These are phyloP conservation scores for Hypoxylon sp. DNA, from an alignment of 2,329 filamentous ascomycete species.

Conservation along the genomic window DNA sequence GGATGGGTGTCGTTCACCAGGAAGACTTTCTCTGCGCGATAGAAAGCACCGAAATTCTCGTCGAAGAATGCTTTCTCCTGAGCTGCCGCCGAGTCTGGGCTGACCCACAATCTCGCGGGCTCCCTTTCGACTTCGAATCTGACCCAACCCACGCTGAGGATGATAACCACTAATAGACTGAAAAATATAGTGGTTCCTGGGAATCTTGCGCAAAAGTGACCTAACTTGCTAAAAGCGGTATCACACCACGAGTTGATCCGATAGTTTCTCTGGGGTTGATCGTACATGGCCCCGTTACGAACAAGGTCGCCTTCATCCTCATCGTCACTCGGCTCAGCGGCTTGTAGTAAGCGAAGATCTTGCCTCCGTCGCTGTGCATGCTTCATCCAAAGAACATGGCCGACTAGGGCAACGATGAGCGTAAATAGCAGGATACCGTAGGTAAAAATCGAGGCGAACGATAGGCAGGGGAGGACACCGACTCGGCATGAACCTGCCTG, in stretches of 20 bases:
- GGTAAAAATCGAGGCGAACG: conserved; percentile 89
- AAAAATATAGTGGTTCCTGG: conserved; percentile 85
- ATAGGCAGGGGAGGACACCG: conserved; percentile 90
- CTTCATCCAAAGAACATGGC: conserved; percentile 81
- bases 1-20: conserved; percentile 86
- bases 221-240: conserved; percentile 82
- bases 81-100: conserved; percentile 89
- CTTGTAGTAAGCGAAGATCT: conserved; percentile 87
- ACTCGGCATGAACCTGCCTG: conserved; percentile 82
- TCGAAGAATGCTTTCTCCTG: conserved; percentile 97
- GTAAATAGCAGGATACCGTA: conserved; percentile 83
- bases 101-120: conserved; percentile 96
- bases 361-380: conserved; percentile 83
- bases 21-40: conserved; percentile 93
- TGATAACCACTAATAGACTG: conserved; percentile 80
- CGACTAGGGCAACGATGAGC: conserved; percentile 76
- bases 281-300: conserved; percentile 81
- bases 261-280: conserved; percentile 85
- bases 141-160: conserved; percentile 90
- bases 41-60: conserved; percentile 93
- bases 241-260: conserved; percentile 88
- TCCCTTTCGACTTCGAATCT: conserved; percentile 91
- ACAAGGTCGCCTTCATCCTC: conserved; percentile 93
- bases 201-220: conserved; percentile 84
- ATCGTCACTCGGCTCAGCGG: conserved; percentile 86